phyloP scores from a whole-genome alignment of 2,329 filamentous ascomycete genomes.

The Intubia oerlemansii region DNA sequence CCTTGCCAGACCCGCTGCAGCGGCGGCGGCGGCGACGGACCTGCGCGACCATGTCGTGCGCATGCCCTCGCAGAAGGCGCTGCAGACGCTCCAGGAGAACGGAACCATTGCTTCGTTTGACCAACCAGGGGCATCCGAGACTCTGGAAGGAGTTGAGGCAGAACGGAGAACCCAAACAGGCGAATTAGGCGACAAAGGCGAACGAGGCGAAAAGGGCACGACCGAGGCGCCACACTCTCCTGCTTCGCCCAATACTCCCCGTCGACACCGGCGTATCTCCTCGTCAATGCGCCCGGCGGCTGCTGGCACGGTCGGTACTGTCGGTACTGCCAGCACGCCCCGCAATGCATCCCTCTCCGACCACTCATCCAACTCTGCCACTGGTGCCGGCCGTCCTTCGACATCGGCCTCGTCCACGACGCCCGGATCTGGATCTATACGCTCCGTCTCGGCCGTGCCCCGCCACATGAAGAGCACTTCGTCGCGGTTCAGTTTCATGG shows the following conservation, averaged over 20 bases:
- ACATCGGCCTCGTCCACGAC: conserved; percentile 4
- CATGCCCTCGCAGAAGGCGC: conserved; percentile 1
- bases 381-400: not conserved
- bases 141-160: too few species aligned
- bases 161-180: too few species aligned
- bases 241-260: too few species aligned
- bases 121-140: too few species aligned
- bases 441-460: conserved; percentile 24
- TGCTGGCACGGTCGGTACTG: too few species aligned
- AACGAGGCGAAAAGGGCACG: too few species aligned
- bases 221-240: too few species aligned
- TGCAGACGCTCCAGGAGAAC: conserved; percentile 7
- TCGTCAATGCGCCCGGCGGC: too few species aligned
- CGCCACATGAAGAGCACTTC: conserved; percentile 56
- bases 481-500: conserved; percentile 64
- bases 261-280: too few species aligned
- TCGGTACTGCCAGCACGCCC: too few species aligned
- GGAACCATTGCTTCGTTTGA: conserved; percentile 7
- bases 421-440: conserved; percentile 6
- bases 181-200: too few species aligned
- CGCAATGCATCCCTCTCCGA: conserved; percentile 30
- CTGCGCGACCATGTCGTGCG: conserved; percentile 1
- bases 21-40: not conserved
- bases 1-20: too few species aligned
- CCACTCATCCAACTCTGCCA: conserved; percentile 20